phyloP scores from a whole-genome alignment of 2,329 filamentous ascomycete species.

The Xylaria sp. region DNA sequence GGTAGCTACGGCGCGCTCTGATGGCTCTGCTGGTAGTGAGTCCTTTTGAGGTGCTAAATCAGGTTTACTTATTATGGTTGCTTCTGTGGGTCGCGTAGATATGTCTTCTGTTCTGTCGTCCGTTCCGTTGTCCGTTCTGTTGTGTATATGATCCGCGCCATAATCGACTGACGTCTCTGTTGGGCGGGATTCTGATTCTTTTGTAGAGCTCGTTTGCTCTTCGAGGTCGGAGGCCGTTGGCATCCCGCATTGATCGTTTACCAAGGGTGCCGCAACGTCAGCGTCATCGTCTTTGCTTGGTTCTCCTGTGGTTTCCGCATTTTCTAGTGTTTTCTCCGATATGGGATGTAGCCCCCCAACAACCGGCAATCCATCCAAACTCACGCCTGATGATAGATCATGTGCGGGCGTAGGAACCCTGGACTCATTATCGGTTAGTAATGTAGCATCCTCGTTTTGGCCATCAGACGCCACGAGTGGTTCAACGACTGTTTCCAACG shows the following conservation, averaged over 20 bases:
- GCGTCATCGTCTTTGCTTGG: conserved; percentile 20
- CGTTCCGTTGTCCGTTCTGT: conserved; percentile 33
- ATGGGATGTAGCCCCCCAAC: conserved; percentile 2
- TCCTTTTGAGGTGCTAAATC: conserved; percentile 35
- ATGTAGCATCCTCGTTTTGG: conserved; percentile 30
- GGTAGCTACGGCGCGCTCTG: conserved; percentile 40
- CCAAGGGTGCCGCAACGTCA: conserved; percentile 5
- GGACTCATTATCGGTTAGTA: conserved; percentile 31
- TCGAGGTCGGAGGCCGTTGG: conserved; percentile 14
- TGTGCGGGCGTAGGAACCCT: conserved; percentile 27
- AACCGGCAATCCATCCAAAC: conserved; percentile 24
- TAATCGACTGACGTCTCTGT: conserved; percentile 22
- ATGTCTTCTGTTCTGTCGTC: conserved; percentile 27
- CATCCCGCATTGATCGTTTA: conserved; percentile 2
- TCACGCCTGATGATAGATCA: conserved; percentile 26
- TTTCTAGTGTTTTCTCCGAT: background rate
- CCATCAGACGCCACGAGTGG: conserved; percentile 29
- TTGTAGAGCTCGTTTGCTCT: conserved; percentile 22
- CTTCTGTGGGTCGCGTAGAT: conserved; percentile 43
- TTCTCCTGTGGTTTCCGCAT: conserved; percentile 10
- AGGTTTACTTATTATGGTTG: conserved; percentile 21
- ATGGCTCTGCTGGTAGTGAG: conserved; percentile 23
- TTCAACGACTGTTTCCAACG: conserved; percentile 30
- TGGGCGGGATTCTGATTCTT: conserved; percentile 10
- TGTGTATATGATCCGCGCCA: conserved; percentile 36